A percentile compares a stretch with the other conserved stretches of the same genome.
phyloP scores from a whole-genome alignment of 73 alveolate species.

The Breviolum minutum region DNA sequence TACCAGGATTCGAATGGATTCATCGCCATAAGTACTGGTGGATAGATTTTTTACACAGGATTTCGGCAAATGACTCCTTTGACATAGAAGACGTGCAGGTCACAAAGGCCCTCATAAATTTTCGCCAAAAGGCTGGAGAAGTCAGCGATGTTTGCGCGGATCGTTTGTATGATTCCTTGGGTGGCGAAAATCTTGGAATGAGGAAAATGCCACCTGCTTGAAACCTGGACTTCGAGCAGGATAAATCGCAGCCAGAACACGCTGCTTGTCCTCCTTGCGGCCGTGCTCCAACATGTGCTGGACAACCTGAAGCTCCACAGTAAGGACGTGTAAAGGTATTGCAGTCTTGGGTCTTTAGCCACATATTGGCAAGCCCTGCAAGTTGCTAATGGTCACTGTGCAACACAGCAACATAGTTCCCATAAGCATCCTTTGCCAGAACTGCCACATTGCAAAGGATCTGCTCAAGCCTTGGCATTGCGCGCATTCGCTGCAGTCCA shows the following conservation, averaged over 20 bases:
- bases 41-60: no score
- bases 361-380: neutral
- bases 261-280: conserved; percentile 83
- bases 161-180: conserved; percentile 59
- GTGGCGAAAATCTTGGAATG: neutral
- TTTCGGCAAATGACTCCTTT: no score
- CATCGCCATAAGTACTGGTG: no score
- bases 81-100: no score
- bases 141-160: conserved; percentile 53
- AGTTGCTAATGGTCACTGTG: neutral
- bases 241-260: neutral
- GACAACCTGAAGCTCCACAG: conserved; percentile 78
- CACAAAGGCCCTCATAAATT: no score
- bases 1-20: neutral
- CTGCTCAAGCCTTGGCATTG: conserved; percentile 49
- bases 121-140: conserved; percentile 55
- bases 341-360: neutral
- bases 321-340: neutral
- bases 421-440: conserved; percentile 96
- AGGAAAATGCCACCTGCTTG: neutral
- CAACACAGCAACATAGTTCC: conserved; percentile 95
- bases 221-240: neutral
- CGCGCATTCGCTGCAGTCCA: neutral
- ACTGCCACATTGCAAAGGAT: conserved; percentile 73
- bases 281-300: conserved; percentile 99